Base-by-base conservation (phyloP, 371 early-diverging fungal genomes). In the Synchytrium microbalum region DNA sequence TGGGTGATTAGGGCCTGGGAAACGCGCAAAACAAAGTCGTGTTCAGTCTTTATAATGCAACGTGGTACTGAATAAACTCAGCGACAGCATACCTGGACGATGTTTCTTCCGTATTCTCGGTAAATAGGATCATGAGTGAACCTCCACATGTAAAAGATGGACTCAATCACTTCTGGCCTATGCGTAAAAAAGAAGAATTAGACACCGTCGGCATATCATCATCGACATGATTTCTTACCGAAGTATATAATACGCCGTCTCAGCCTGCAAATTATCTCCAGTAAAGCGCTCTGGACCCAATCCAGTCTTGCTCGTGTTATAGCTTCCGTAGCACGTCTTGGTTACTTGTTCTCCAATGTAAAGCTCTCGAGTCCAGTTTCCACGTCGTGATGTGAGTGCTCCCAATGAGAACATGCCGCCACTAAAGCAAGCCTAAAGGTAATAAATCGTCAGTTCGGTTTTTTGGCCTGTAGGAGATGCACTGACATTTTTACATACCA, bases 321-420 rank as follows among this genome's bases (percentile, higher is more conserved):
- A 79, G 46, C 66, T 54, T 26, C 58, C 30, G 57, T 61, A 74
- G 61, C 80, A 79, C 0, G 75, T 75, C 5, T 72, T 62, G n/a
- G 80, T 77, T 30, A 75, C 33, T 0, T 60, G 23, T 24, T 29
- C 8, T 0, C 68, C 77, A 3, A 73, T 26, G 29, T 70, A 60
- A n/a, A 76, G 53, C 33, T 63, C 30, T 19, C 59, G 14, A 23
- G 62, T 59, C 73, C 73, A 72, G 52, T 60, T 32, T 14, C 58
- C 59, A 1, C 23, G 16, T 16, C 29, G 8, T 16, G 32, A 52
- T 1, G 53, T 54, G 33, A 60, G 29, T 23, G 70, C 59, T 1
- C 86, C 88, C 31, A 86, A 74, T 0, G 84, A 82, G 32, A 91
- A 69, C 80, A 88, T 86, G 25, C 88, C 88, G 13, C 85, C 86